A percentile compares a stretch with the other conserved stretches of the same genome.
phyloP scores from a whole-genome alignment of 2,329 filamentous ascomycete genomes.

The Chalara sp. region DNA sequence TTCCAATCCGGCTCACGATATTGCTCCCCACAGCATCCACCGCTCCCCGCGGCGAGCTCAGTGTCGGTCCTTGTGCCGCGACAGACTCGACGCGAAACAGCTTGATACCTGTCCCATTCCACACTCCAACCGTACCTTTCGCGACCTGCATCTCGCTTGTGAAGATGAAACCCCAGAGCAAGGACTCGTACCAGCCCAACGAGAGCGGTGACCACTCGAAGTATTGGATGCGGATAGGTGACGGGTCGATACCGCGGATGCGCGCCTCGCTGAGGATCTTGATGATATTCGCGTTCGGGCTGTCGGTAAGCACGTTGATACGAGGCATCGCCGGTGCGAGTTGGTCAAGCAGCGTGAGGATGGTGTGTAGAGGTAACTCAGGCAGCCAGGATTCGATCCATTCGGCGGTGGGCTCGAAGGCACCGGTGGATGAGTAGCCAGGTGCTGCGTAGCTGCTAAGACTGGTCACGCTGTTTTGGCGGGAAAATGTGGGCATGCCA shows the following conservation, averaged over 20 bases:
- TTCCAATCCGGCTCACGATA: conserved; percentile 80
- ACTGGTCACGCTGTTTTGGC: conserved; percentile 85
- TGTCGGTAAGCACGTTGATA: conserved; percentile 38
- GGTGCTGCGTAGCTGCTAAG: conserved; percentile 59
- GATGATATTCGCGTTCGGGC: conserved; percentile 39
- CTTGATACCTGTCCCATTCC: conserved; percentile 85
- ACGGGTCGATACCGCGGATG: conserved; percentile 67
- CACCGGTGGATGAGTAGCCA: conserved; percentile 47
- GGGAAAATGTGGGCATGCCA: conserved; percentile 72
- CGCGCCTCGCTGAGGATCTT: conserved; percentile 52
- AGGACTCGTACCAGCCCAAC: conserved; percentile 90
- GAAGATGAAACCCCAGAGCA: conserved; percentile 92
- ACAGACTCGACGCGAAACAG: conserved; percentile 88
- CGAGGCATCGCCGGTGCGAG: conserved; percentile 49
- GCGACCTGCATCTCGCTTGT: conserved; percentile 81
- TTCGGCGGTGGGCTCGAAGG: conserved; percentile 70
- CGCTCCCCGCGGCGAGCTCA: conserved; percentile 80
- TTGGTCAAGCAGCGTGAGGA: conserved; percentile 69
- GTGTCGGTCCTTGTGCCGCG: conserved; percentile 68
- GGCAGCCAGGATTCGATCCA: conserved; percentile 97
- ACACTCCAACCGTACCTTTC: conserved; percentile 83
- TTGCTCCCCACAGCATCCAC: conserved; percentile 91
- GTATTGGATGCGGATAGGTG: conserved; percentile 70
- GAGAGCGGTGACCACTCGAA: conserved; percentile 92
- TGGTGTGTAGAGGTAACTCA: conserved; percentile 81